Evolutionary conservation across 2,329 filamentous ascomycete species (phyloP), one percentile per base, ranked within the genome.

Genomic region (Fusarium hainanense): DNA sequence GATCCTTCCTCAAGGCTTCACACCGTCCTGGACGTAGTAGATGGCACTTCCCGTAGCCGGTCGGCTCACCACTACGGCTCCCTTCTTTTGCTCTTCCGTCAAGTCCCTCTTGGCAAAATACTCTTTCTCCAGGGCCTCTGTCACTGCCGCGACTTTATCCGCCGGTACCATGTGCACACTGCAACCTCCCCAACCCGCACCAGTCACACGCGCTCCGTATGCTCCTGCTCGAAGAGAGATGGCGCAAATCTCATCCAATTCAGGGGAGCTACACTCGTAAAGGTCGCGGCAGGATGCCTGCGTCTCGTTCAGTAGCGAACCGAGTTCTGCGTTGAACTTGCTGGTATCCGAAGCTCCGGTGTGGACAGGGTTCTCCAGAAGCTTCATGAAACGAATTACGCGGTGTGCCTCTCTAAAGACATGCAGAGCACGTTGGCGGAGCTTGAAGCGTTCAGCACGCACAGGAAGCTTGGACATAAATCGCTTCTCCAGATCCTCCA

Each of bases 101-200:
- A 90, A 75, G 8, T 84, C 77, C 71, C 87, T 86, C 83, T 91
- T 92, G 58, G 86, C 82, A 79, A 97, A 98, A 79, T 98, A 99
- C 77, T 94, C 89, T 68, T 87, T 86, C 74, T 92, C 88, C 87
- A 96, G 89, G 7, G 93, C 93, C 75, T 88, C 85, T 78, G 88
- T 93, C 23, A 99, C 92, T 27, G 84, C 88, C 7, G 91, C 89
- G 1, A 98, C 92, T 80, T 92, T 95, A 75, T 93, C 88, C 61
- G 89, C 92, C 0, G 95, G 92, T 54, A 98, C 92, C 60, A 99
- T 86, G 82, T 99, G 96, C 61, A 99, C 95, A 65, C 89, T 96
- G 82, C 96, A 98, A 4, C 96, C 96, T 66, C 96, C 96, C 96
- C 96, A 99, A 5, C 96, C 96, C 1, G 96, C 96, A 41, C 96